Evolutionary conservation across 495 filamentous ascomycete species (phyloP).

Genomic region (Neurospora sublineolata): DNA sequence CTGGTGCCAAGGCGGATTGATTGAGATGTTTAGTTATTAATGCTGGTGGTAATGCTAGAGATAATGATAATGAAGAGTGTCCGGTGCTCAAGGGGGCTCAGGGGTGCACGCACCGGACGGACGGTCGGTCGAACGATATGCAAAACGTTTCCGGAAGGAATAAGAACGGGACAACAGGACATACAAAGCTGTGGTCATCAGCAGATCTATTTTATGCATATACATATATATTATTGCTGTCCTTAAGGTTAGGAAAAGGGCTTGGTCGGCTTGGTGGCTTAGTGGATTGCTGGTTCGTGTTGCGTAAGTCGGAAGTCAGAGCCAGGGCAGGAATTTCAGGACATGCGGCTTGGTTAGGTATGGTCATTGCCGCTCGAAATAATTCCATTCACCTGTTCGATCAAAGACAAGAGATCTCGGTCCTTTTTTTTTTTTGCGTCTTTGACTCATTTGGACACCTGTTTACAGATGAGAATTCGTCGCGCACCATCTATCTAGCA

Average conservation of each 20-base stretch:
- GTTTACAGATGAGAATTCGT: too few species aligned
- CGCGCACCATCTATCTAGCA: too few species aligned
- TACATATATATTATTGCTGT: neutral
- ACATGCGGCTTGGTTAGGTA: neutral
- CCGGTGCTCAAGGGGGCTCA: neutral
- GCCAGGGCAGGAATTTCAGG: neutral
- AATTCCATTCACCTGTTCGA: neutral
- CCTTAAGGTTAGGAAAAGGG: neutral
- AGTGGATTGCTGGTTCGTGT: neutral
- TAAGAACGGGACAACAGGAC: neutral
- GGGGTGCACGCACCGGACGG: neutral
- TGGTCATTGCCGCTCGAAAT: neutral
- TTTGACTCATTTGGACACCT: neutral
- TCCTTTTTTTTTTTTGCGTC: neutral
- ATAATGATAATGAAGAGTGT: neutral
- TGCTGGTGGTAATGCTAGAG: neutral
- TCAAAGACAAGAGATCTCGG: neutral
- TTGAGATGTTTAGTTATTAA: constrained; percentile 33
- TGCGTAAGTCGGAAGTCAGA: neutral
- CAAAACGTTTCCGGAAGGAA: neutral
- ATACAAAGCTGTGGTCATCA: neutral
- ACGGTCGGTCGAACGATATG: neutral
- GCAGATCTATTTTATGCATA: neutral
- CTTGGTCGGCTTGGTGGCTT: neutral
- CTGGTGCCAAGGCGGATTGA: constrained; percentile 24